These are phyloP conservation scores for Phytophthora citrophthora DNA, from an alignment of 352 stramenopile species.

Conservation along the genomic window DNA sequence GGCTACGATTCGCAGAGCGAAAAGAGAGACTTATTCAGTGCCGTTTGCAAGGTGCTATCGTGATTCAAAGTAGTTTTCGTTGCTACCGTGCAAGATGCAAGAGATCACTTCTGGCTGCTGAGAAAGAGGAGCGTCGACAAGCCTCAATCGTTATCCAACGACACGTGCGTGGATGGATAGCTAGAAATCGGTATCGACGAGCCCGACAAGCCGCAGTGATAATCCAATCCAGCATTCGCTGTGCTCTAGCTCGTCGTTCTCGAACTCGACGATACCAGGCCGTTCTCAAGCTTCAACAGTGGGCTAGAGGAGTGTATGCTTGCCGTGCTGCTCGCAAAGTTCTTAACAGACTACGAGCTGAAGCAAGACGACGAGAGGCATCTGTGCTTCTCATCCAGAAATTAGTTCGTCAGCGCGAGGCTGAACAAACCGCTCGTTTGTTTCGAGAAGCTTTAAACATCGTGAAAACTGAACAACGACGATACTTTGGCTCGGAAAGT, in stretches of 20 bases:
- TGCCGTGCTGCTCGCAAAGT: constrained; percentile 32
- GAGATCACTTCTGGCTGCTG: constrained; percentile 10
- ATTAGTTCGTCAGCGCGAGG: constrained; percentile 53
- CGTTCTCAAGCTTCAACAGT: constrained; percentile 43
- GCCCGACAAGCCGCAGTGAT: constrained; percentile 33
- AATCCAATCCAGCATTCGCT: constrained; percentile 56
- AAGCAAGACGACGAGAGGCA: constrained; percentile 38
- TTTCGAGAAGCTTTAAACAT: constrained; percentile 48
- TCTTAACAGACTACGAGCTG: constrained; percentile 27
- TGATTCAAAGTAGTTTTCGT: constrained; percentile 50
- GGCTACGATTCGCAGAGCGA: constrained; percentile 58
- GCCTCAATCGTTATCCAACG: constrained; percentile 52
- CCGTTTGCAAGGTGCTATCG: constrained; percentile 33
- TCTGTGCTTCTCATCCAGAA: constrained; percentile 69
- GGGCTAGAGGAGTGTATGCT: constrained; percentile 33
- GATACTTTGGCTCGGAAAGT: constrained; percentile 39
- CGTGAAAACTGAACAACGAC: constrained; percentile 53
- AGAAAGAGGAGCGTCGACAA: constrained; percentile 26
- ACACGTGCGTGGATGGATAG: constrained; percentile 29
- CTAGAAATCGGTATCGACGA: constrained; percentile 21
- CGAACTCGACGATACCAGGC: constrained; percentile 11
- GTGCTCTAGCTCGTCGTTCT: constrained; percentile 39
- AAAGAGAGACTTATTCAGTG: constrained; percentile 41
- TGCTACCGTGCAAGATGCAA: constrained; percentile 24
- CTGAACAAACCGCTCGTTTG: constrained; percentile 37